A percentile compares a stretch with the other conserved stretches of the same genome.
Conservation (phyloP, 1,284 basidiomycete genomes). For the Ustilago bromivora region DNA sequence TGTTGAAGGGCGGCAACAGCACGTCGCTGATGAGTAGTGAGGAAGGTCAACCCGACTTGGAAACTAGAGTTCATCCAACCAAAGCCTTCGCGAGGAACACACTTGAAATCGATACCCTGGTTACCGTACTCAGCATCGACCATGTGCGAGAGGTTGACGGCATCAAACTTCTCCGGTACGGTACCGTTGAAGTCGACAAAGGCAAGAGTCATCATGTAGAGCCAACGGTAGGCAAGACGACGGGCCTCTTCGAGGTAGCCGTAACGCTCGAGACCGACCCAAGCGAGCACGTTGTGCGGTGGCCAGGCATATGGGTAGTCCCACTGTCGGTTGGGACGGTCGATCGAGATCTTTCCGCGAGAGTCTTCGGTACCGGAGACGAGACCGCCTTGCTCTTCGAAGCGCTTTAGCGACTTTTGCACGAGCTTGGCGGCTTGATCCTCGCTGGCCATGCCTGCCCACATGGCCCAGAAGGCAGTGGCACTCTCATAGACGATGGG, state of each 20-base stretch:
- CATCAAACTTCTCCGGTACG: conserved; percentile 98
- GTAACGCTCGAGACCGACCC: conserved; percentile 96
- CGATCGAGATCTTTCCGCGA: conserved; percentile 91
- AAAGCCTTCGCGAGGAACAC: conserved; percentile 90
- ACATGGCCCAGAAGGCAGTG: conserved; percentile 94
- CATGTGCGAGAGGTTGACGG: conserved; percentile 91
- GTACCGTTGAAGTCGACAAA: conserved; percentile 89
- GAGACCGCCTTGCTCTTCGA: conserved; percentile 94
- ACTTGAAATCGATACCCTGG: conserved; percentile 94
- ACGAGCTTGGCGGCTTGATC: conserved; percentile 92
- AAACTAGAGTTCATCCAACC: conserved; percentile 79
- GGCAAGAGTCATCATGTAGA: conserved; percentile 80
- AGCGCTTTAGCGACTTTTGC: conserved; percentile 89
- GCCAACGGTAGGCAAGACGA: conserved; percentile 91
- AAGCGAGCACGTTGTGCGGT: conserved; percentile 80
- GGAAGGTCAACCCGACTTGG: conserved; percentile 92
- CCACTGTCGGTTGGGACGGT: conserved; percentile 99
- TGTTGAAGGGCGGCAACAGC: conserved; percentile 92
- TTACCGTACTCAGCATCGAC: conserved; percentile 99
- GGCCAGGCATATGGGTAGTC: conserved; percentile 79
- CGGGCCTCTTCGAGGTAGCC: conserved; percentile 94
- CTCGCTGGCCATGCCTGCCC: conserved; percentile 96
- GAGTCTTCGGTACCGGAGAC: conserved; percentile 97
- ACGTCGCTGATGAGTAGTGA: conserved; percentile 91
- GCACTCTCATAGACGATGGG: conserved; percentile 95